These are phyloP conservation scores for Neurospora sp. DNA, from an alignment of 495 filamentous ascomycete species.

Conservation along the genomic window DNA sequence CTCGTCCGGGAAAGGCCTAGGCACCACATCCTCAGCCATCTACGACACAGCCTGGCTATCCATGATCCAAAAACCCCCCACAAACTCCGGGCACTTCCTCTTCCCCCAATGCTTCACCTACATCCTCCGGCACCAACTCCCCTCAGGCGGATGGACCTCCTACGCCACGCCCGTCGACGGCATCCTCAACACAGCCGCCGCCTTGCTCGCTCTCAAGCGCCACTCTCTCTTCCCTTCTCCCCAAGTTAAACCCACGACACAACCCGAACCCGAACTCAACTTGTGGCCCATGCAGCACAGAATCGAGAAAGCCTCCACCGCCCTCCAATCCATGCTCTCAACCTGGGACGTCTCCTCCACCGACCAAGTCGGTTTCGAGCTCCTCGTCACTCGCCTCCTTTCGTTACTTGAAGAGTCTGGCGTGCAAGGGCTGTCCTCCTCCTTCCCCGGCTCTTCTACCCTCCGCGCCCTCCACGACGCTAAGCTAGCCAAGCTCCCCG, in stretches of 20 bases:
- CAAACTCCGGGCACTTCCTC: background rate
- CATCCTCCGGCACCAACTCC: background rate
- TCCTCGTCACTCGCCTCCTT: background rate
- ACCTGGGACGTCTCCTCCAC: background rate
- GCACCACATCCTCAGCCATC: background rate
- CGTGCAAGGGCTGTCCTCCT: background rate
- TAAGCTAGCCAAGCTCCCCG: background rate
- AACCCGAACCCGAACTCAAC: background rate
- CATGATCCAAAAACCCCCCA: background rate
- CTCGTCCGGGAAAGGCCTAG: background rate
- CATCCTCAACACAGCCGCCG: background rate
- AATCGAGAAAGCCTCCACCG: fast-evolving
- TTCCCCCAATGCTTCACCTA: background rate
- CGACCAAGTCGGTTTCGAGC: background rate
- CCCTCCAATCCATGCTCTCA: background rate
- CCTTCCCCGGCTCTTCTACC: background rate
- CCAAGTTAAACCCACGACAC: background rate
- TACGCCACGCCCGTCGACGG: background rate
- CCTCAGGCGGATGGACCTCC: background rate
- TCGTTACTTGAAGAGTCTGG: background rate
- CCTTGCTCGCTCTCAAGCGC: background rate
- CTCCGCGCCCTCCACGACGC: background rate
- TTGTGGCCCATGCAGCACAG: background rate
- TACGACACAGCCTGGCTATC: background rate
- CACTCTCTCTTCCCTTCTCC: background rate